Evolutionary conservation across 2,329 filamentous ascomycete species (phyloP), one percentile per base, ranked within the genome.

Genomic region (Zymoseptoria pseudotritici): DNA sequence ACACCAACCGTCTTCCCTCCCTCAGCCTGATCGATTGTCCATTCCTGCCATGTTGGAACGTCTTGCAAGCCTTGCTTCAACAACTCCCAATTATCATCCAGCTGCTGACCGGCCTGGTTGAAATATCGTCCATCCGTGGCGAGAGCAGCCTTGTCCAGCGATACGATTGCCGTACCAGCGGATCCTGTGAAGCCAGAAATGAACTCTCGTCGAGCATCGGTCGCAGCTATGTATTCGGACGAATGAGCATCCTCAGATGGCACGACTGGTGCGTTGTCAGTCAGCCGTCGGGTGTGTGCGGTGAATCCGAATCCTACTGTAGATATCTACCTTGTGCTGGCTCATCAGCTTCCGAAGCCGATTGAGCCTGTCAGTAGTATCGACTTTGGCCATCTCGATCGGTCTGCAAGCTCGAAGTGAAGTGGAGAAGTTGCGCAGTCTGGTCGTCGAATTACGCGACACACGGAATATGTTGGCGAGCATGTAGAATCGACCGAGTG

Each of bases 91-190:
- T 97, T 97, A 69, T 76, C 78, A 74, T 97, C 94, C 29, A 99
- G 84, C 75, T 99, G 91, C 70, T 92, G 90, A 63, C 86, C 80
- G 24, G 94, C 94, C 76, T 99, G 94, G 77, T 96, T 97, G 82
- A 97, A 99, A 77, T 99, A 99, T 66, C 94, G 87, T 29, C 94
- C 94, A 73, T 99, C 94, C 29, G 94, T 99, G 11, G 94, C 91
- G 59, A 99, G 79, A 13, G 91, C 90, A 17, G 94, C 94, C 75
- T 92, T 92, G 56, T 91, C 87, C 55, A 85, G 83, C 2, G 92
- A 94, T 59, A 99, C 82, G 55, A 99, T 87, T 49, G 92, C 94
- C 65, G 90, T 96, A 60, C 94, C 94, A 51, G 94, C 93, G 9
- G 94, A 99, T 58, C 94, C 94, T 60, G 90, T 91, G 76, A 99